Base-by-base conservation (phyloP, 2,329 filamentous ascomycete genomes). In the Apiospora malaysiana region DNA sequence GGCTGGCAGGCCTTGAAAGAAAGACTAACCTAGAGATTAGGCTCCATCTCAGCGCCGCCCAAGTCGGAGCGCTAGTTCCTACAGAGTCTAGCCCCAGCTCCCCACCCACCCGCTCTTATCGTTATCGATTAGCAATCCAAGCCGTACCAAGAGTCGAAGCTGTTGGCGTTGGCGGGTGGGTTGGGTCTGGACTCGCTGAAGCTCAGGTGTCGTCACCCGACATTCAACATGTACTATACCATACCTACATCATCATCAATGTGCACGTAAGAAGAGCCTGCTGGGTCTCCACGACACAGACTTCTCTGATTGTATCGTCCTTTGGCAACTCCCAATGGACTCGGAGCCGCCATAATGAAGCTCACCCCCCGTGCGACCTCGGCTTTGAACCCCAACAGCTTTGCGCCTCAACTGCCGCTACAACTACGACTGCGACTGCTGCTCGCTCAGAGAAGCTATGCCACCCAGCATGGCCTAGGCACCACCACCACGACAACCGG, bases 401-500 rank as follows among this genome's bases (percentile, higher is more conserved):
- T 80, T 72, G 72, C 73, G 63, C 76, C 78, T 66, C 76, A 76
- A 59, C 73, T 32, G 32, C 32, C 73, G 63, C 76, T 78, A 66
- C 76, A 76, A 59, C 73, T 32, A 6, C 32, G 32, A 32, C 32
- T 83, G 68, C 81, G 82, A 71, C 80, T 81, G 47, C 74, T 83
- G 51, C 71, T 84, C 59, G 74, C 80, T 45, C 80, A 81, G 72
- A 86, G 89, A 77, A 79, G 82, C 68, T 92, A 91, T 82, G 88
- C 91, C 72, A 91, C 89, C 63, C 85, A 91, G 68, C 87, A 84
- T 71, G 83, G 83, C 72, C 75, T 85, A 25, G 80, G 79, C 47
- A 71, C 73, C 46, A 75, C 82, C 18, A 72, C 73, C 72, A 75
- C 67, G 27, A 71, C 73, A 72, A 75, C 86, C 16, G 78, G 82